Percentiles rank a stretch among this genome's conserved stretches.
Conservation (phyloP, 441 rosid genomes). For the Erodium trifolium region DNA sequence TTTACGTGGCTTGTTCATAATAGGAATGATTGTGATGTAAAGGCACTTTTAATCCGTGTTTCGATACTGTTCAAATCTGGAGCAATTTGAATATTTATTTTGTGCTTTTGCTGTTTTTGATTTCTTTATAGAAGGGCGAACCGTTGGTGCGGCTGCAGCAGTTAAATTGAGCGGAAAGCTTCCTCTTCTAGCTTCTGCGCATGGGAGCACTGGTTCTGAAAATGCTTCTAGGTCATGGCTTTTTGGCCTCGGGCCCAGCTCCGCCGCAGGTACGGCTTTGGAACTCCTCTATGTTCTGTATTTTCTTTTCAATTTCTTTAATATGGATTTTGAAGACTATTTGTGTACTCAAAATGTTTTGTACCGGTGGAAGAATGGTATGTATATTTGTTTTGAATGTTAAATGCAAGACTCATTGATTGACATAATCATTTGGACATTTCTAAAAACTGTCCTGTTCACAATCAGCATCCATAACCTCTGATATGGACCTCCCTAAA, state of each 20-base stretch:
- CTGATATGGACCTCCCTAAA: too few relatives aligned
- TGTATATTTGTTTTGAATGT: neutral
- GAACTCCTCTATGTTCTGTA: neutral
- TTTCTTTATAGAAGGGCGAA: conserved; percentile 1
- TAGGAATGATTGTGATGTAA: neutral
- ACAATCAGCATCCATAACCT: neutral
- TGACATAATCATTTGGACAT: neutral
- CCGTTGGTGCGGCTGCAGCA: neutral
- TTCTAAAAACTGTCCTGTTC: neutral
- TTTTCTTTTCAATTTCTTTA: neutral
- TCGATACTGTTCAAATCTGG: neutral
- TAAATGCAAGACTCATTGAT: neutral
- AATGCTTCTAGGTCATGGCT: conserved; percentile 4
- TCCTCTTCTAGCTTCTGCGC: neutral
- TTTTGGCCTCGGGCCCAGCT: conserved; percentile 12
- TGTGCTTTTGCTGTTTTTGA: neutral
- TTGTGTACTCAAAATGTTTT: neutral
- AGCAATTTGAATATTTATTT: neutral
- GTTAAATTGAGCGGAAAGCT: neutral
- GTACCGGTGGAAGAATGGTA: neutral
- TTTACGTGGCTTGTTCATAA: too few relatives aligned
- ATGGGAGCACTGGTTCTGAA: neutral
- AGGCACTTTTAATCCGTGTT: neutral
- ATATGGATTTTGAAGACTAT: neutral
- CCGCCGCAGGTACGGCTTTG: conserved; percentile 61